Conservation (phyloP, 208 protist species). For the Leishmania tarentolae region DNA sequence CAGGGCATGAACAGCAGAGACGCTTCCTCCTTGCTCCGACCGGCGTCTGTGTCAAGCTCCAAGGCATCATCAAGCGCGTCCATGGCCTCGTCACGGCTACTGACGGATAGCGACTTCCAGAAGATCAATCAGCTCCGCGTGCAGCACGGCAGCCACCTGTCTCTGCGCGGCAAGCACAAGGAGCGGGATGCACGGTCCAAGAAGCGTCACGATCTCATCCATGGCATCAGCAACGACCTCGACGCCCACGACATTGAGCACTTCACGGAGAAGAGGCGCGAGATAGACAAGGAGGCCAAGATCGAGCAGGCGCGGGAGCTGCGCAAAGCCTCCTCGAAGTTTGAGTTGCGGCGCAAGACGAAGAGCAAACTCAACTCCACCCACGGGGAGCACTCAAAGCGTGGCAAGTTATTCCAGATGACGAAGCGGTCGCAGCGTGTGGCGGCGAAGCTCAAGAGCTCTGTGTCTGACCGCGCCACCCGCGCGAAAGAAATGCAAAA, state of each 20-base stretch:
- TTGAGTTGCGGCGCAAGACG: slow-evolving; percentile 88
- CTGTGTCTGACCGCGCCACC: slow-evolving; percentile 66
- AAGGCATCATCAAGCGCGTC: slow-evolving; percentile 38
- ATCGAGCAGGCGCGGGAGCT: slow-evolving; percentile 82
- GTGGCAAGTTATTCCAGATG: slow-evolving; percentile 92
- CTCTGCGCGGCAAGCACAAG: slow-evolving; percentile 77
- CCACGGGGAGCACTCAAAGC: slow-evolving; percentile 85
- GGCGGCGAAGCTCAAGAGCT: slow-evolving; percentile 83
- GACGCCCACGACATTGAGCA: slow-evolving; percentile 84
- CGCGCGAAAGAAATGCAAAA: slow-evolving; percentile 91
- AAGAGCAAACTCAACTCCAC: slow-evolving; percentile 92
- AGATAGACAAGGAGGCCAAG: slow-evolving; percentile 82
- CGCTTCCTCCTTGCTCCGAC: slow-evolving; percentile 20
- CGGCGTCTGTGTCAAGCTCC: slow-evolving; percentile 40
- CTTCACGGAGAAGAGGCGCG: slow-evolving; percentile 84
- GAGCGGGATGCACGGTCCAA: slow-evolving; percentile 55
- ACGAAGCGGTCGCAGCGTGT: slow-evolving; percentile 89
- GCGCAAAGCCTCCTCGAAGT: slow-evolving; percentile 80
- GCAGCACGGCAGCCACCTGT: slow-evolving; percentile 73
- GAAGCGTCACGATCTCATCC: slow-evolving; percentile 69
- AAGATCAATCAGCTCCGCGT: slow-evolving; percentile 77
- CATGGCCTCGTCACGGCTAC: slow-evolving; percentile 59
- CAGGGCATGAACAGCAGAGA: slow-evolving; percentile 13
- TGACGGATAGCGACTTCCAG: slow-evolving; percentile 86
- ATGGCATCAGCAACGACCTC: slow-evolving; percentile 80